A percentile compares a stretch with the other conserved stretches of the same genome.
Conservation (phyloP, 2,329 filamentous ascomycete genomes). For the Colletotrichum sublineola region DNA sequence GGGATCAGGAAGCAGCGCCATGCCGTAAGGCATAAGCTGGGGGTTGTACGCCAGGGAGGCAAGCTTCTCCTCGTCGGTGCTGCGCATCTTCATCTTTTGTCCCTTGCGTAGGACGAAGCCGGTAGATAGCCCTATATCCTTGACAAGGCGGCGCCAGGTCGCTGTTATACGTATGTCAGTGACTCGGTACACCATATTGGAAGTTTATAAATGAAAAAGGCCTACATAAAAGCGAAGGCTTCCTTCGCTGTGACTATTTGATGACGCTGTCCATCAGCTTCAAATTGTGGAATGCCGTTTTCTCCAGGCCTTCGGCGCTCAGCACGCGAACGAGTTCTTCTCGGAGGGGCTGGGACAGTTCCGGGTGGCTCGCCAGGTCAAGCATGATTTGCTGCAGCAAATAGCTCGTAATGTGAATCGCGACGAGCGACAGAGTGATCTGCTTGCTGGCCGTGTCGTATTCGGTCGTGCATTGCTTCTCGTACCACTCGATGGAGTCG, state of each 20-base stretch:
- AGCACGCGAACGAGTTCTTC: slow-evolving; percentile 45
- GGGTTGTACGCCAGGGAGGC: slow-evolving; percentile 49
- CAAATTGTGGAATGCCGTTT: slow-evolving; percentile 44
- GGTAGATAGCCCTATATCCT: slow-evolving; percentile 42
- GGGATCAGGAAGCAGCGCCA: slow-evolving; percentile 23
- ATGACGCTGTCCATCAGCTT: slow-evolving; percentile 48
- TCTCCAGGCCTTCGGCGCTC: slow-evolving; percentile 40
- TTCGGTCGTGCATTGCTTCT: slow-evolving; percentile 1
- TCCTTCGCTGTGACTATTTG: slow-evolving; percentile 47
- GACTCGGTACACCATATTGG: rapidly evolving
- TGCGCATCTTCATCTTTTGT: slow-evolving; percentile 40
- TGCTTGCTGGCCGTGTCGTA: slow-evolving; percentile 41
- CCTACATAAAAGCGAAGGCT: slow-evolving; percentile 44
- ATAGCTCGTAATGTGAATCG: slow-evolving; percentile 46
- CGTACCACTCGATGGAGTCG: slow-evolving; percentile 45
- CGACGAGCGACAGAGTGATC: slow-evolving; percentile 44
- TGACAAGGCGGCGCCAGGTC: slow-evolving; percentile 35
- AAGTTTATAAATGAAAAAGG: neutral
- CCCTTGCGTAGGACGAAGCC: slow-evolving; percentile 44
- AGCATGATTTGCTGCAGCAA: slow-evolving; percentile 43
- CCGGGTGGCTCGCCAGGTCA: slow-evolving; percentile 43
- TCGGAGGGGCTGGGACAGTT: slow-evolving; percentile 44
- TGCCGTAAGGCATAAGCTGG: slow-evolving; percentile 6
- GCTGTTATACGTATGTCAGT: slow-evolving; percentile 1
- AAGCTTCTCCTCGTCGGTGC: slow-evolving; percentile 44